A percentile compares a stretch with the other conserved stretches of the same genome.
Conservation (phyloP, 495 filamentous ascomycete species). For the Hyaloscypha bicolor region DNA sequence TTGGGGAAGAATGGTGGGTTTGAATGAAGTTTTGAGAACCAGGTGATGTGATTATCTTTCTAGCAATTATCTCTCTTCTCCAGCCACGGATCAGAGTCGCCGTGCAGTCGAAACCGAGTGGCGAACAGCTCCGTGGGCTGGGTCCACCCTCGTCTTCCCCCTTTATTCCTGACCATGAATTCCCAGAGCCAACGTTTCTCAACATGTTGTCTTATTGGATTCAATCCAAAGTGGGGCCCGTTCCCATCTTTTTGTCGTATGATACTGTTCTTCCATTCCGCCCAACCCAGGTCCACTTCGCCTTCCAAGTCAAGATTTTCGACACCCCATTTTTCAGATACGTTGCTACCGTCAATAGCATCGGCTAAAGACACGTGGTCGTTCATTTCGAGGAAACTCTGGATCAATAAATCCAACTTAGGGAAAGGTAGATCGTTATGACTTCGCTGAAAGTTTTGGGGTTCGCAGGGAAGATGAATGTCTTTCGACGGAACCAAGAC, state of each 20-base stretch:
- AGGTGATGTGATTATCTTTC: background rate
- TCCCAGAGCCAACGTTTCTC: background rate
- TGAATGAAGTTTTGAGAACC: background rate
- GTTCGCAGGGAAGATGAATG: background rate
- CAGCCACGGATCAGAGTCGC: background rate
- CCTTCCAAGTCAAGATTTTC: slow-evolving; percentile 4
- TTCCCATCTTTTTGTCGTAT: background rate
- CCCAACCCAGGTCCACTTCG: background rate
- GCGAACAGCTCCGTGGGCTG: background rate
- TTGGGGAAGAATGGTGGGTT: no score
- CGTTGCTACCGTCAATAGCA: slow-evolving; percentile 1
- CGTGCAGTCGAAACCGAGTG: slow-evolving; percentile 1
- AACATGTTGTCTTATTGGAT: background rate
- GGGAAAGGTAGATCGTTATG: background rate
- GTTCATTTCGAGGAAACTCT: background rate
- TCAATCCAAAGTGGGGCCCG: background rate
- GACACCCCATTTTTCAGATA: slow-evolving; percentile 1
- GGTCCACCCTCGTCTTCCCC: background rate
- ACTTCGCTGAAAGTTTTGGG: background rate
- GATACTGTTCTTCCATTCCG: background rate
- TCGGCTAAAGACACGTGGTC: background rate
- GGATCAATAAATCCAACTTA: background rate
- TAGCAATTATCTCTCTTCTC: background rate
- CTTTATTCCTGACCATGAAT: background rate
- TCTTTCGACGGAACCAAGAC: background rate